Evolutionary conservation across 1,139 yeast genomes (phyloP).

Genomic region (Arxiozyma telluris): DNA sequence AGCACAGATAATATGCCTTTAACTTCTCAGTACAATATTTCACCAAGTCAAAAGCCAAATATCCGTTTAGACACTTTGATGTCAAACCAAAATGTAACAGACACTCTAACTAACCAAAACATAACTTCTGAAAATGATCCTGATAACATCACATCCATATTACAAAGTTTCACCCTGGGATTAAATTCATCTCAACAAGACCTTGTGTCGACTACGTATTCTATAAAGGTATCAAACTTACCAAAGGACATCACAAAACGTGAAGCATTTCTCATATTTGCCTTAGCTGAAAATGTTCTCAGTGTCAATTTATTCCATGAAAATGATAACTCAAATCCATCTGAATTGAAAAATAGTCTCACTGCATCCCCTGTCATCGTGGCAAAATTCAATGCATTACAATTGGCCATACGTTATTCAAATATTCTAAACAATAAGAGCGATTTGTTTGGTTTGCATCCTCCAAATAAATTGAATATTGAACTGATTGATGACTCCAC

Average conservation of each 20-base stretch:
- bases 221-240: constrained; percentile 41
- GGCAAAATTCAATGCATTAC: constrained; percentile 58
- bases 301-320: constrained; percentile 44
- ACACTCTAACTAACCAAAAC: not conserved
- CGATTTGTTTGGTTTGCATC: constrained; percentile 51
- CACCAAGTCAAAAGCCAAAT: constrained; percentile 6
- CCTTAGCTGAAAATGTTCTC: constrained; percentile 69
- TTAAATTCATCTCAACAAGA: constrained; percentile 6
- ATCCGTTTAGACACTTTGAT: constrained; percentile 3
- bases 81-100: not conserved
- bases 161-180: constrained; percentile 14
- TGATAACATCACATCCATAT: constrained; percentile 23
- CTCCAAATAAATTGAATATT: constrained; percentile 41
- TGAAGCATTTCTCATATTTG: constrained; percentile 69
- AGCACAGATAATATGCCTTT: constrained; percentile 6
- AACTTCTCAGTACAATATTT: constrained; percentile 2
- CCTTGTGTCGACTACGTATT: constrained; percentile 20
- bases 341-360: not conserved
- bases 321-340: constrained; percentile 8
- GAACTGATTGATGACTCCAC: constrained; percentile 39
- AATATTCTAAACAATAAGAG: constrained; percentile 54
- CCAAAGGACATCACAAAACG: constrained; percentile 68
- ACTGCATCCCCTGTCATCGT: constrained; percentile 32
- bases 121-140: not conserved
- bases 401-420: constrained; percentile 65